phyloP scores from a whole-genome alignment of 352 stramenopile genomes.

The Phytophthora melonis region DNA sequence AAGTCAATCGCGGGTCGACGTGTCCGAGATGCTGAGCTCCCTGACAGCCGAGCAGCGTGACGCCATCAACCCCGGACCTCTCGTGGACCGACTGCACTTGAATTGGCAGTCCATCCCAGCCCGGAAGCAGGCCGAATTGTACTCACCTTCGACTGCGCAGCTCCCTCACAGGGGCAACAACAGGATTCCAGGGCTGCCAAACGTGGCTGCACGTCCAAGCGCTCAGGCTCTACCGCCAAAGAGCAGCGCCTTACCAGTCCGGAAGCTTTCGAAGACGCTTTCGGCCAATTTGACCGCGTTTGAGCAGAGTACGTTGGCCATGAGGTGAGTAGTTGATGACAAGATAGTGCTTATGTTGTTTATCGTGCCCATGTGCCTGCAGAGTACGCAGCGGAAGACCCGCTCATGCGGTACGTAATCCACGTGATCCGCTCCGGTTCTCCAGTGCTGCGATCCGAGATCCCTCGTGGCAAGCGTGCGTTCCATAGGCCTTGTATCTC shows the following conservation, averaged over 20 bases:
- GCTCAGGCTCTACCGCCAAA: background rate
- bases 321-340: too few species aligned
- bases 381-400: constrained; percentile 62
- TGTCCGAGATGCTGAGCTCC: background rate
- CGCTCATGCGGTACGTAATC: constrained; percentile 56
- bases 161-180: background rate
- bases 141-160: constrained; percentile 12
- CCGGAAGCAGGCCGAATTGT: constrained; percentile 27
- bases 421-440: constrained; percentile 46
- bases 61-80: background rate
- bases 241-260: background rate
- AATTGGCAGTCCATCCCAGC: constrained; percentile 29
- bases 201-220: background rate
- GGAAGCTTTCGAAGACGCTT: background rate
- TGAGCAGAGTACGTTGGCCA: constrained; percentile 31
- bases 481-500: background rate
- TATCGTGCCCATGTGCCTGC: background rate
- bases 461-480: constrained; percentile 48
- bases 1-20: constrained; percentile 7
- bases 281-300: constrained; percentile 10
- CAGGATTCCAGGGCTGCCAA: background rate
- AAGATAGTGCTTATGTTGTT: background rate
- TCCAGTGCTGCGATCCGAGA: constrained; percentile 42
- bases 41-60: background rate
- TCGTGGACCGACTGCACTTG: constrained; percentile 28